A percentile compares a stretch with the other conserved stretches of the same genome.
Conservation (phyloP, 2,329 filamentous ascomycete genomes). For the Chaetomium sp. region DNA sequence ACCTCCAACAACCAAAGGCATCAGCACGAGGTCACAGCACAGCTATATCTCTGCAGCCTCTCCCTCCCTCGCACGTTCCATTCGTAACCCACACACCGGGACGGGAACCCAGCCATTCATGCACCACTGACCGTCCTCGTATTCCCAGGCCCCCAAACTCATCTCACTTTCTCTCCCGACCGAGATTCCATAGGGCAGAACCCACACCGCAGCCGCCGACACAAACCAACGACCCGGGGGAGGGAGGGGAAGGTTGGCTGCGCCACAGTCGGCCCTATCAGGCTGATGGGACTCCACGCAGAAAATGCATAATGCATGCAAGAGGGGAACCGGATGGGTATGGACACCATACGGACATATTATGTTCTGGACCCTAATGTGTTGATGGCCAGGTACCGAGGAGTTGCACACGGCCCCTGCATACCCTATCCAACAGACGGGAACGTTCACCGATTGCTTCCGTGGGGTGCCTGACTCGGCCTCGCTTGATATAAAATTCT, state of each 20-base stretch:
- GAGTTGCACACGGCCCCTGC: constrained; percentile 10
- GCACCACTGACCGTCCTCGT: not conserved
- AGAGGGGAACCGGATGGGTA: not conserved
- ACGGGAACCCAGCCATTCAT: not conserved
- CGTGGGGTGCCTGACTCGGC: not conserved
- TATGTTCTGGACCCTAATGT: no score
- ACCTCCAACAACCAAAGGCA: not conserved
- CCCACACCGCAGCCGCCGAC: not conserved
- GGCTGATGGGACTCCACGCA: constrained; percentile 12
- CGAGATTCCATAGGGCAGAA: not conserved
- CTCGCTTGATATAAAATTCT: not conserved
- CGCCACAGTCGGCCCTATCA: constrained; percentile 5
- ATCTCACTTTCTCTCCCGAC: not conserved
- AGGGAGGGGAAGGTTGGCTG: not conserved
- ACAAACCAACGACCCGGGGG: not conserved
- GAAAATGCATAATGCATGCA: not conserved
- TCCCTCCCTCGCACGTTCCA: not conserved
- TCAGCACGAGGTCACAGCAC: not conserved
- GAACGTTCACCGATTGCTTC: not conserved
- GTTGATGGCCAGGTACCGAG: not conserved
- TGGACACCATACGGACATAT: no score
- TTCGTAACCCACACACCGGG: not conserved
- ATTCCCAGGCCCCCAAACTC: not conserved
- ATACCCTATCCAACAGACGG: not conserved
- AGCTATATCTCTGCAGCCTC: not conserved